Conservation (phyloP, 2,329 filamentous ascomycete genomes). For the Phialophora tarda region DNA sequence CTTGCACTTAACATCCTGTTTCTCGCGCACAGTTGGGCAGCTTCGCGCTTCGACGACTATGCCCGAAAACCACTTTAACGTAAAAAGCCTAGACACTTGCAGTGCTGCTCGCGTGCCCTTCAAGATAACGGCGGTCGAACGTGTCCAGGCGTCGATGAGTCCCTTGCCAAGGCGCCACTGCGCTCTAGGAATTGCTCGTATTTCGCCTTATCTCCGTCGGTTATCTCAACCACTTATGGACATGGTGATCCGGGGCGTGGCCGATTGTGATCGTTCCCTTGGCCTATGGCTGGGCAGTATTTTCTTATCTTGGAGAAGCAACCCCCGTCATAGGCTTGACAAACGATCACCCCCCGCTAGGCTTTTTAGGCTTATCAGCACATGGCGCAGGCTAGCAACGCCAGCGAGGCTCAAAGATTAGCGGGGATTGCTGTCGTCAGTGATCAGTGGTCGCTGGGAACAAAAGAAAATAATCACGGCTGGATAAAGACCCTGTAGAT, state of each 20-base stretch:
- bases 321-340: constrained; percentile 14
- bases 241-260: not conserved
- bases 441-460: not conserved
- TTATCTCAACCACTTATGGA: not conserved
- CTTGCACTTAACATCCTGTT: not conserved
- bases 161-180: not conserved
- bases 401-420: not conserved
- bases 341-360: not conserved
- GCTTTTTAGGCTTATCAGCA: constrained; percentile 19
- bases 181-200: not conserved
- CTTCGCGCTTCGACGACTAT: not conserved
- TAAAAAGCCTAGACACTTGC: not conserved
- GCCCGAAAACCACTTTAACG: not conserved
- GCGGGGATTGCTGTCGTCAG: not conserved
- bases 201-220: constrained; percentile 1
- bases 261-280: not conserved
- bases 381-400: constrained; percentile 5
- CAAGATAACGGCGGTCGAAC: not conserved
- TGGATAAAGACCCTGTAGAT: not conserved
- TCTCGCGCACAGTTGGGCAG: not conserved
- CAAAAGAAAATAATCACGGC: not conserved
- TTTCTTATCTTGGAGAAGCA: constrained; percentile 9
- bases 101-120: not conserved
- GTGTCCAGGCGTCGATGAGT: not conserved
- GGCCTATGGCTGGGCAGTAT: not conserved